Evolutionary conservation across 139 green algal genomes (phyloP).

Genomic region (Chlorella sp.): DNA sequence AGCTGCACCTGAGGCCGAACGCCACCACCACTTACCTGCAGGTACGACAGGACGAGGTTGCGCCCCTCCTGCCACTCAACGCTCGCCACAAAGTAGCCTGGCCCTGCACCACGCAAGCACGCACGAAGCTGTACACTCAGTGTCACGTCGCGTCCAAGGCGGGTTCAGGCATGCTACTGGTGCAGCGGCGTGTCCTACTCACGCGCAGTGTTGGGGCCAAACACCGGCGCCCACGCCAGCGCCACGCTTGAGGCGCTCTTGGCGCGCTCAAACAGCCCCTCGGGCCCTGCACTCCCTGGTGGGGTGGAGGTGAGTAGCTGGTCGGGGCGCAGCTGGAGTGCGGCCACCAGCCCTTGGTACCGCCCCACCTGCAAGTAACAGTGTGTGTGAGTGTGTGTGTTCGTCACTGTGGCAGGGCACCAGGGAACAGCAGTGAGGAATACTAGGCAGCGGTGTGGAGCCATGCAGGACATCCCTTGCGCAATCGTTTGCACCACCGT

Average conservation of each 20-base stretch:
- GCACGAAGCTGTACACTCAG: neutral
- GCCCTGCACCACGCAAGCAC: neutral
- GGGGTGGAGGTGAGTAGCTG: neutral
- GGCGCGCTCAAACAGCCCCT: neutral
- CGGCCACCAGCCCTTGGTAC: neutral
- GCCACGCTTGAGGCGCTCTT: neutral
- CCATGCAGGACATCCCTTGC: too few species aligned
- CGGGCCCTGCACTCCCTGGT: neutral
- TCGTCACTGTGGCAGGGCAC: too few species aligned
- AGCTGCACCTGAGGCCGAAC: neutral
- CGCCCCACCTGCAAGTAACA: neutral
- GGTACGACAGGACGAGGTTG: neutral
- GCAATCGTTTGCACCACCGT: too few species aligned
- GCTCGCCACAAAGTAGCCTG: neutral
- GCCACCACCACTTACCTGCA: neutral
- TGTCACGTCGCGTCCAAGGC: neutral
- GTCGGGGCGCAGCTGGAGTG: neutral
- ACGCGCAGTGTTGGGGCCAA: neutral
- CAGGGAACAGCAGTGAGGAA: too few species aligned
- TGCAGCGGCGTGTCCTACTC: too few species aligned
- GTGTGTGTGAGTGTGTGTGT: too few species aligned
- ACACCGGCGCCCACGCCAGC: neutral
- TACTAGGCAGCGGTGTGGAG: too few species aligned
- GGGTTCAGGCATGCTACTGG: neutral
- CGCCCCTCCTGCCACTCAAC: slow-evolving; percentile 4